These are phyloP conservation scores for Pyronema omphalodes DNA, from an alignment of 495 filamentous ascomycete genomes.

Conservation along the genomic window DNA sequence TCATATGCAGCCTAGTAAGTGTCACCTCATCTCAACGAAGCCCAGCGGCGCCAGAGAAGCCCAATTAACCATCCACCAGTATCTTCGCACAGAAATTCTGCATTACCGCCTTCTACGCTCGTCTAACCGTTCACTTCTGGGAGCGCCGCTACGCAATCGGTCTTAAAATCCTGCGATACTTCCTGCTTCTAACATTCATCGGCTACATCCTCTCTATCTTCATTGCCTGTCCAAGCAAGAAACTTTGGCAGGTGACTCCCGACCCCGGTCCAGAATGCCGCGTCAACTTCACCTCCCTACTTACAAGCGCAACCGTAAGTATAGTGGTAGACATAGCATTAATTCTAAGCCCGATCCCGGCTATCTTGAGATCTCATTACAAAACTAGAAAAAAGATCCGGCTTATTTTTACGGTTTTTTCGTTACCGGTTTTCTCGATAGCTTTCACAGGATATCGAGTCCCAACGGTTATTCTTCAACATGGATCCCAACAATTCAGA, in stretches of 20 bases:
- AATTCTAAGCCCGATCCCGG: conserved; percentile 70
- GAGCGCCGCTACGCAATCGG: conserved; percentile 47
- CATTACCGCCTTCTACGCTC: conserved; percentile 75
- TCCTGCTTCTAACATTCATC: conserved; percentile 55
- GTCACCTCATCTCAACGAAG: background rate
- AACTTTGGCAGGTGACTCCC: conserved; percentile 52
- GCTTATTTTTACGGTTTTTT: conserved; percentile 52
- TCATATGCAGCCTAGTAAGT: conserved; percentile 54
- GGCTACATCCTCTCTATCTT: conserved; percentile 65
- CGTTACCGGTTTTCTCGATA: conserved; percentile 57
- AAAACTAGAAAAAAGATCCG: conserved; percentile 1
- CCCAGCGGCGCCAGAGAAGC: background rate
- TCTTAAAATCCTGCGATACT: conserved; percentile 51
- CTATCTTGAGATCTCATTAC: conserved; percentile 23
- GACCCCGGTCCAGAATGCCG: conserved; percentile 64
- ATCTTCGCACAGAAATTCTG: conserved; percentile 87
- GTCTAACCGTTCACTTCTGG: conserved; percentile 52
- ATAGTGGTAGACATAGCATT: conserved; percentile 76
- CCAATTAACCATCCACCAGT: conserved; percentile 28
- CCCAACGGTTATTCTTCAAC: conserved; percentile 42
- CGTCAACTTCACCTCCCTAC: conserved; percentile 61
- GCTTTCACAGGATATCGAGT: conserved; percentile 59
- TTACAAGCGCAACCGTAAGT: conserved; percentile 74
- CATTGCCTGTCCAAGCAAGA: background rate
- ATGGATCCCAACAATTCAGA: conserved; percentile 52